These are phyloP conservation scores for Dothistroma pini DNA, from an alignment of 2,329 filamentous ascomycete species.

Conservation along the genomic window DNA sequence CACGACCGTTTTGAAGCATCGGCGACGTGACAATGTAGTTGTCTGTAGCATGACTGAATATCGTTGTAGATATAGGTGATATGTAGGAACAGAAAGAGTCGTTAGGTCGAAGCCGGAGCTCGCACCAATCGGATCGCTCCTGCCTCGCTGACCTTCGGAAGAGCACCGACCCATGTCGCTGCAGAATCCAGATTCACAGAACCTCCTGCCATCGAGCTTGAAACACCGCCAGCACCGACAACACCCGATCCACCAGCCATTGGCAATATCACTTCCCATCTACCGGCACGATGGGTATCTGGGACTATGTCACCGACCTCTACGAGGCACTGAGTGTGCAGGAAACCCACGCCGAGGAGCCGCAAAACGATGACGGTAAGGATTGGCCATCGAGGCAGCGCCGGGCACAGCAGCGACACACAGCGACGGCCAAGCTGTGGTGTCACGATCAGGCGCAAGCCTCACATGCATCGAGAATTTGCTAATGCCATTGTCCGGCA, in stretches of 20 bases:
- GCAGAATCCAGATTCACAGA: background rate
- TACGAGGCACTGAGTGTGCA: slow-evolving; percentile 62
- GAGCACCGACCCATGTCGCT: background rate
- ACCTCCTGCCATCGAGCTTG: slow-evolving; percentile 9
- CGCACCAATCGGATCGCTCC: background rate
- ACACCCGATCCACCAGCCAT: slow-evolving; percentile 21
- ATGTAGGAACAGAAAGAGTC: background rate
- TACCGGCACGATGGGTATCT: slow-evolving; percentile 54
- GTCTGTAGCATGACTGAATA: too few species aligned
- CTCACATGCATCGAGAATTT: background rate
- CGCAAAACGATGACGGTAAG: slow-evolving; percentile 45
- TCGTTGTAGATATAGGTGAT: too few species aligned
- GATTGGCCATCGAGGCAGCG: slow-evolving; percentile 4
- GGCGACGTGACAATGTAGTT: too few species aligned
- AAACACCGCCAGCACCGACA: slow-evolving; percentile 4
- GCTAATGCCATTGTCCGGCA: slow-evolving; percentile 9
- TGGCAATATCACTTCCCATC: slow-evolving; percentile 22
- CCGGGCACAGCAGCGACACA: slow-evolving; percentile 5
- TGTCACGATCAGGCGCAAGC: background rate
- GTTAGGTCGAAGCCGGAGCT: background rate
- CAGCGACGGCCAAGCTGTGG: slow-evolving; percentile 2
- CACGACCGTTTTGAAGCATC: too few species aligned
- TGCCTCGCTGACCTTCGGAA: background rate
- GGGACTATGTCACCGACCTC: slow-evolving; percentile 62
- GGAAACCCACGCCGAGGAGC: slow-evolving; percentile 59